Percentiles rank a stretch among this genome's conserved stretches.
phyloP scores from a whole-genome alignment of 1,284 basidiomycete genomes.

The Trametes polyzona region DNA sequence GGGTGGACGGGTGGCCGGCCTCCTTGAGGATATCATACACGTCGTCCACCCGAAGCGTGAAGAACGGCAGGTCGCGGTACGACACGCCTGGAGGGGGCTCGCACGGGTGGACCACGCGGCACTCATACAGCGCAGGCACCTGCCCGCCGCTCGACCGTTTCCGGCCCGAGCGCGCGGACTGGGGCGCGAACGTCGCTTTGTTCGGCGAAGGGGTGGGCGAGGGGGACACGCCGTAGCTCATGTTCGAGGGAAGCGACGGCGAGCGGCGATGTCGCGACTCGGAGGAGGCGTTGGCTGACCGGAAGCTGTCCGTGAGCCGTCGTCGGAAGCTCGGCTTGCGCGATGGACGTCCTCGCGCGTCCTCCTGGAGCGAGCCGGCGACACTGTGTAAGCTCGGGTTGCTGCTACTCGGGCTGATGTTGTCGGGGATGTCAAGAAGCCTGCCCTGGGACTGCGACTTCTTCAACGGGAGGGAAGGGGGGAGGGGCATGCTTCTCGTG shows the following conservation, averaged over 20 bases:
- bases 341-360: conserved; percentile 45
- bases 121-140: conserved; percentile 57
- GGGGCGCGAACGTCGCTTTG: conserved; percentile 21
- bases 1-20: conserved; percentile 73
- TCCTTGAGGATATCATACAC: conserved; percentile 71
- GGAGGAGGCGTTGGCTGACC: conserved; percentile 26
- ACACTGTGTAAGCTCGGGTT: conserved; percentile 27
- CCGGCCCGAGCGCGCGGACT: conserved; percentile 33
- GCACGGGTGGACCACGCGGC: conserved; percentile 68
- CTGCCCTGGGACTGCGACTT: conserved; percentile 40
- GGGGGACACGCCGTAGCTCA: conserved; percentile 16
- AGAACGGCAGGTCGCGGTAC: conserved; percentile 78
- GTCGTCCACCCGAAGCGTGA: conserved; percentile 61
- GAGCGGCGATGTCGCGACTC: conserved; percentile 34
- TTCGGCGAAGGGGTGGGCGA: conserved; percentile 27
- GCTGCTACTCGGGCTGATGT: conserved; percentile 21
- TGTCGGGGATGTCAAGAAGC: conserved; percentile 34
- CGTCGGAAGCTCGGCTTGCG: conserved; percentile 51
- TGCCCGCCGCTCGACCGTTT: conserved; percentile 35
- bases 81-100: conserved; percentile 61
- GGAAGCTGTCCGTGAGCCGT: conserved; percentile 51
- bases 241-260: conserved; percentile 31
- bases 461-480: conserved; percentile 38
- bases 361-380: conserved; percentile 28
- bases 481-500: conserved; percentile 47